A percentile compares a stretch with the other conserved stretches of the same genome.
Conservation (phyloP, 208 protist species). For the Leishmania mexicana region DNA sequence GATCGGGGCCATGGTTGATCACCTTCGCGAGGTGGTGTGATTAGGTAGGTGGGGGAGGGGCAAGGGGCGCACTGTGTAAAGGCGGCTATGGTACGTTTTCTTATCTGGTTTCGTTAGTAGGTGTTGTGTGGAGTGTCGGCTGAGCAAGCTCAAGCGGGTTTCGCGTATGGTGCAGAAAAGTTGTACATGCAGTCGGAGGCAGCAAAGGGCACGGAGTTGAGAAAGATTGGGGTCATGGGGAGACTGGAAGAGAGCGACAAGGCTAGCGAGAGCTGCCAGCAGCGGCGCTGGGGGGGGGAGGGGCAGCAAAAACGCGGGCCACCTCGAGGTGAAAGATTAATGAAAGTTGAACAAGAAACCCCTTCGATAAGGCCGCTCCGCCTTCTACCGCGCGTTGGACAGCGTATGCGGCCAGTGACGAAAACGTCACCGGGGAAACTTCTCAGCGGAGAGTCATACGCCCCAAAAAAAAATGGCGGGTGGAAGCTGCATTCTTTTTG, state of each 20-base stretch:
- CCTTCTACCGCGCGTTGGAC: too few relatives aligned
- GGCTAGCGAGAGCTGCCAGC: neutral
- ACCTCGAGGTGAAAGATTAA: neutral
- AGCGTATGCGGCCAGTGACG: too few relatives aligned
- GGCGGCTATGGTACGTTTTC: neutral
- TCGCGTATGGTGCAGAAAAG: neutral
- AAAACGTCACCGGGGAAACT: too few relatives aligned
- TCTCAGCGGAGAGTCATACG: neutral
- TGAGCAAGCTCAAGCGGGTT: neutral
- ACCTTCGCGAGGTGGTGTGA: neutral
- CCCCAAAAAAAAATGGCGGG: too few relatives aligned
- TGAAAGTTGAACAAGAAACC: neutral
- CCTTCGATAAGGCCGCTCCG: neutral
- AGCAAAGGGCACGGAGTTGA: neutral
- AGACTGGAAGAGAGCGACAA: neutral
- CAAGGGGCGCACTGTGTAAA: too few relatives aligned
- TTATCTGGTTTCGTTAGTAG: neutral
- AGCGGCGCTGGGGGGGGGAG: too few relatives aligned
- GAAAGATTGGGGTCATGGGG: neutral
- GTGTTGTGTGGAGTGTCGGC: neutral
- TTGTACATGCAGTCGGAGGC: neutral
- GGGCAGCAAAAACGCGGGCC: neutral
- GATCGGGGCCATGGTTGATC: constrained; percentile 24
- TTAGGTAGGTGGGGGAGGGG: neutral
- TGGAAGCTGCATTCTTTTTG: neutral